Percentiles rank a stretch among this genome's conserved stretches.
Evolutionary conservation across 2,329 filamentous ascomycete genomes (phyloP).

Genomic region (Colletotrichum sublineola): DNA sequence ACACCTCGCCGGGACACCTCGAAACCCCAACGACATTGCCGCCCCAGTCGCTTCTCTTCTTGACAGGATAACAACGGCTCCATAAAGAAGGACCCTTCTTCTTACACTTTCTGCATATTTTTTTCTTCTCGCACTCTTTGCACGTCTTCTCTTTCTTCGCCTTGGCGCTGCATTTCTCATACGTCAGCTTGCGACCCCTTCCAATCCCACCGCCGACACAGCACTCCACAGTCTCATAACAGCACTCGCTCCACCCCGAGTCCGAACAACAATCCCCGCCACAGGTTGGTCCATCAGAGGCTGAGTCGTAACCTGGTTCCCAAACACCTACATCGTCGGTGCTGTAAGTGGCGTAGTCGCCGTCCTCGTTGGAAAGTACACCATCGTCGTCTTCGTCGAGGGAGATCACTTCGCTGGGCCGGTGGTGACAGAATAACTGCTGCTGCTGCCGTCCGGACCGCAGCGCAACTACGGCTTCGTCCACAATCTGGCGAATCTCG

Average conservation of each 20-base stretch:
- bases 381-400: conserved; percentile 1
- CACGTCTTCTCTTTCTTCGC: background rate
- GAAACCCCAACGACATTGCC: conserved; percentile 32
- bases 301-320: background rate
- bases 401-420: background rate
- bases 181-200: background rate
- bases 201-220: background rate
- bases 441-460: conserved; percentile 1
- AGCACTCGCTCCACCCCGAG: conserved; percentile 18
- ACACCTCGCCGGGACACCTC: conserved; percentile 36
- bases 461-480: conserved; percentile 20
- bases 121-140: background rate
- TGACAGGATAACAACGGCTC: conserved; percentile 11
- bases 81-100: conserved; percentile 16
- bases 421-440: too few species aligned
- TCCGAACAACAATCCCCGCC: background rate
- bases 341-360: background rate
- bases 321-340: background rate
- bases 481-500: conserved; percentile 26
- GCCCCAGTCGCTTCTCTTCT: conserved; percentile 21
- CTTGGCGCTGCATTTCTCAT: background rate
- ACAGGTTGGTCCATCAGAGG: background rate
- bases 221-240: conserved; percentile 24
- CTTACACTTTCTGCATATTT: background rate
- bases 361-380: background rate